Percentiles rank a stretch among this genome's conserved stretches.
These are phyloP conservation scores for Brassica carinata DNA, from an alignment of 345 rosid genomes.

Conservation along the genomic window DNA sequence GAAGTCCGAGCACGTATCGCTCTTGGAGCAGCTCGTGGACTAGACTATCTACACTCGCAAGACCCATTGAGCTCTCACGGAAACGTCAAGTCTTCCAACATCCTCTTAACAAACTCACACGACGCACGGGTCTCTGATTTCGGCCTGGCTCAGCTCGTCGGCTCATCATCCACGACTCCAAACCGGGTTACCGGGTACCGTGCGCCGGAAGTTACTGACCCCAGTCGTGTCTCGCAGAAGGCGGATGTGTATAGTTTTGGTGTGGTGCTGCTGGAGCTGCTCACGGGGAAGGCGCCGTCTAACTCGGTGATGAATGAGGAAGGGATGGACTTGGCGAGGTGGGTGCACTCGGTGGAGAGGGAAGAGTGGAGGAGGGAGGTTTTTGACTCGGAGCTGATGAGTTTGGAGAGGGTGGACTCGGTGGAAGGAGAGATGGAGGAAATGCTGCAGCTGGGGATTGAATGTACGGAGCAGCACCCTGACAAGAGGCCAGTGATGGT, in stretches of 20 bases:
- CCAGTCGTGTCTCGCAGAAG: constrained; percentile 82
- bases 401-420: constrained; percentile 52
- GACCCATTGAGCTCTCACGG: constrained; percentile 82
- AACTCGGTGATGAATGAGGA: constrained; percentile 84
- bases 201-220: constrained; percentile 95
- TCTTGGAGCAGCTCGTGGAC: constrained; percentile 83
- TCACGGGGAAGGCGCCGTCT: constrained; percentile 90
- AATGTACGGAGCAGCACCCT: constrained; percentile 82
- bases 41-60: constrained; percentile 81
- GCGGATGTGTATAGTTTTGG: constrained; percentile 98
- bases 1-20: constrained; percentile 74
- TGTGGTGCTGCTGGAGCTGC: constrained; percentile 76
- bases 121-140: constrained; percentile 90
- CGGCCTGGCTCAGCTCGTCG: constrained; percentile 80
- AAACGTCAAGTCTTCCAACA: constrained; percentile 85
- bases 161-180: constrained; percentile 66
- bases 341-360: constrained; percentile 88
- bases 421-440: constrained; percentile 81
- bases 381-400: constrained; percentile 82
- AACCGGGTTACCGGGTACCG: constrained; percentile 86
- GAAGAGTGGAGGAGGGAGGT: constrained; percentile 91
- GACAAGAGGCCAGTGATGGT: constrained; percentile 74
- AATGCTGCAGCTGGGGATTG: constrained; percentile 83
- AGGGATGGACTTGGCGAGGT: constrained; percentile 90
- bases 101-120: constrained; percentile 72